Evolutionary conservation across 805 yeast species (phyloP), one percentile per base, ranked within the genome.

Genomic region (Hanseniaspora clermontiae): DNA sequence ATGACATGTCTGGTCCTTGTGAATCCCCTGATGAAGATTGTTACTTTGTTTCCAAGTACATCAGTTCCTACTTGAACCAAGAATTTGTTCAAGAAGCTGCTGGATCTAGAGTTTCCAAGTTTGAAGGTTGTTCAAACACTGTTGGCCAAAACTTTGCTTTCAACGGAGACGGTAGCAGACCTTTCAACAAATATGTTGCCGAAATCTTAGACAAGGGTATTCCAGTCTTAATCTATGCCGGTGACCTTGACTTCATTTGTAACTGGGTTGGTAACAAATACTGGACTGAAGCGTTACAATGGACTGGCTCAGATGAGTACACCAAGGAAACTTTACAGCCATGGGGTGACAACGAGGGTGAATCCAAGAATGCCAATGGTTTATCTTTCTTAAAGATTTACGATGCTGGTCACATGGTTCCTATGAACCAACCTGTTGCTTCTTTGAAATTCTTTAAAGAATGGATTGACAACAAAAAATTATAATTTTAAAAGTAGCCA

Each of bases 381-480:
- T 82, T 88, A 65, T 82, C 95, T 3, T 88, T 84, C 70, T 74
- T 87, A 64, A 78, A 95, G 66, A 76, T 88, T 43, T 84, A 69
- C 61, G 85, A 81, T 60, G 95, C 91, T 40, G 96, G 96, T 11
- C 96, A 88, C 69, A 85, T 88, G 95, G 95, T 87, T 61, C 95
- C 95, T 34, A 83, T 76, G 63, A 91, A 88, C 69, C 91, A 87
- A 72, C 95, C 95, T 9, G 83, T 77, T 62, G 77, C 77, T 61
- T 74, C 93, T 1, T 74, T 82, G 62, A 78, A 79, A 38, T 79
- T 87, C 83, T 75, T 85, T 20, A 82, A 84, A 71, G 73, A 80
- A 61, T 87, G 96, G 95, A 68, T 87, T 32, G 59, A 74, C 45
- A 88, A 87, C 38, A 49, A 49, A 14, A 48, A 54, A 34, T 32